Percentiles rank a stretch among this genome's conserved stretches.
phyloP scores from a whole-genome alignment of 2,329 filamentous ascomycete genomes.

The Penicillium hordei region DNA sequence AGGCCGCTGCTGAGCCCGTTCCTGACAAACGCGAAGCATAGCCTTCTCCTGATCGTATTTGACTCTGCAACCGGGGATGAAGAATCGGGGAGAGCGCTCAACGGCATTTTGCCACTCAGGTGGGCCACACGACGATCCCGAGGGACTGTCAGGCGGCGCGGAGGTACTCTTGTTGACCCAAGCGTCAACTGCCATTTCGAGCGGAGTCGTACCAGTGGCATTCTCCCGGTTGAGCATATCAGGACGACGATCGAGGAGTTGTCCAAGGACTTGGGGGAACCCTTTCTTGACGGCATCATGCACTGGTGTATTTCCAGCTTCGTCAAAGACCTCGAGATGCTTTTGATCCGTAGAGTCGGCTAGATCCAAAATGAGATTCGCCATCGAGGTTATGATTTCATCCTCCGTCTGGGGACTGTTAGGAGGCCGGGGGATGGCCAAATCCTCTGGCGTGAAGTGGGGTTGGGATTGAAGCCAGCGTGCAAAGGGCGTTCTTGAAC shows the following conservation, averaged over 20 bases:
- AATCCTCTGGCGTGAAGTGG: background rate
- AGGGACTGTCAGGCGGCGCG: conserved; percentile 5
- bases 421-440: background rate
- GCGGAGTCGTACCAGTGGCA: conserved; percentile 70
- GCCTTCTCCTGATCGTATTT: conserved; percentile 5
- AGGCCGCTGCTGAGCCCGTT: conserved; percentile 23
- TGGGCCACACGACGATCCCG: too few relatives aligned
- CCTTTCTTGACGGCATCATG: conserved; percentile 45
- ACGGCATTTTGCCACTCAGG: conserved; percentile 1
- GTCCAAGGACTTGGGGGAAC: conserved; percentile 57
- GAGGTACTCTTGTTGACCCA: conserved; percentile 30
- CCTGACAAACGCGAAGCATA: conserved; percentile 42
- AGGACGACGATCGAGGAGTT: conserved; percentile 55
- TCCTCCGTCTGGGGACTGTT: conserved; percentile 23
- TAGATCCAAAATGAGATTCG: conserved; percentile 55
- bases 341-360: conserved; percentile 52
- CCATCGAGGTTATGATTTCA: conserved; percentile 34
- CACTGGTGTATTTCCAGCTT: conserved; percentile 45
- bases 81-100: conserved; percentile 1
- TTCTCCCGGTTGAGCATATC: conserved; percentile 69
- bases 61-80: conserved; percentile 8
- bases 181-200: conserved; percentile 49
- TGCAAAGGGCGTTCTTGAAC: conserved; percentile 54
- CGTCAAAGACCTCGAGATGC: conserved; percentile 48
- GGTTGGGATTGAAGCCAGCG: conserved; percentile 48